Evolutionary conservation across 192 early-diverging fungal species (phyloP).

Genomic region (Coemansia sp.): DNA sequence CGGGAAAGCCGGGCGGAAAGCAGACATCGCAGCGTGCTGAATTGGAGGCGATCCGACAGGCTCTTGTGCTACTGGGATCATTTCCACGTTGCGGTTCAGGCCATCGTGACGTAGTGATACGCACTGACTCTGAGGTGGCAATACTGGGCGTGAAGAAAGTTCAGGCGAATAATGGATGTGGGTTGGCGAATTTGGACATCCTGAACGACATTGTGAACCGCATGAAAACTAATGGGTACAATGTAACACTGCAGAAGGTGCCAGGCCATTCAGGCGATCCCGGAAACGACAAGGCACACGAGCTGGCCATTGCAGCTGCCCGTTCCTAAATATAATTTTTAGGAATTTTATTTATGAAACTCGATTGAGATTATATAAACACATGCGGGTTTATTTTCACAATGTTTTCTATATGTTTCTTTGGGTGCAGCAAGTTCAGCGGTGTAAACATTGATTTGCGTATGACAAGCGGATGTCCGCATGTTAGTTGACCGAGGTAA

Average conservation of each 20-base stretch:
- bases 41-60: slow-evolving; percentile 8
- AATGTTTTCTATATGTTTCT: too few relatives aligned
- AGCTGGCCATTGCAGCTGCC: slow-evolving; percentile 5
- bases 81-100: background rate
- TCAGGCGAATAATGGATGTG: background rate
- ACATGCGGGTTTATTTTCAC: background rate
- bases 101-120: background rate
- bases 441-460: too few relatives aligned
- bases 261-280: background rate
- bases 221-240: background rate
- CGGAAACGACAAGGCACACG: background rate
- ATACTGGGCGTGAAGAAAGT: background rate
- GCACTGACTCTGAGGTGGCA: background rate
- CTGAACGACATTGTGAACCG: background rate
- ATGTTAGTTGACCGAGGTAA: too few relatives aligned
- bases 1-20: background rate
- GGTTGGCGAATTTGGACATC: background rate
- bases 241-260: background rate
- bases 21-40: background rate
- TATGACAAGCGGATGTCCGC: too few relatives aligned
- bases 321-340: background rate
- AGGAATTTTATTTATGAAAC: background rate
- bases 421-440: too few relatives aligned
- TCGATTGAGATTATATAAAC: background rate
- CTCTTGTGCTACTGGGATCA: background rate